Evolutionary conservation across 208 protist species (phyloP).

Genomic region (Leishmania lainsoni): DNA sequence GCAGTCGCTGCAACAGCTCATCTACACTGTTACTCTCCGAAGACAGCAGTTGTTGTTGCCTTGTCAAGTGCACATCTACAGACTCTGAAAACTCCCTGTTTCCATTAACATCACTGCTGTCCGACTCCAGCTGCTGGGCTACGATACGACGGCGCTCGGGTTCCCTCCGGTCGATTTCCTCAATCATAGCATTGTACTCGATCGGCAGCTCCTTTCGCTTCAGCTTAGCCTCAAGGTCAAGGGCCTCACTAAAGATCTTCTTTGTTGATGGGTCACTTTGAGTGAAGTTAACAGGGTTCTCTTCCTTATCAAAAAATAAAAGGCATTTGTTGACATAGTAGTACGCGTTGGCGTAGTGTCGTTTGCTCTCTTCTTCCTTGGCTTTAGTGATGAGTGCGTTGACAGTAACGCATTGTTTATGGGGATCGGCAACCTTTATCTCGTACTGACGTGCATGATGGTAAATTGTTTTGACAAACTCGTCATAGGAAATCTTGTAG

Average conservation of each 20-base stretch:
- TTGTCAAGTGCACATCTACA: conserved; percentile 14
- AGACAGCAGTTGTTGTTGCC: conserved; percentile 32
- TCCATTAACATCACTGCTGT: not conserved
- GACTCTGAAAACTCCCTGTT: not conserved
- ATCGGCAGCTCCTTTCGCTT: conserved; percentile 26
- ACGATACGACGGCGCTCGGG: conserved; percentile 38
- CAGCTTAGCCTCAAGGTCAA: conserved; percentile 36
- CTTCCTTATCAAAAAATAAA: conserved; percentile 49
- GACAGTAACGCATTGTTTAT: conserved; percentile 31
- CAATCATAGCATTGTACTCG: conserved; percentile 38
- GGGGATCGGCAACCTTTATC: conserved; percentile 14
- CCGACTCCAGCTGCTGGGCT: conserved; percentile 37
- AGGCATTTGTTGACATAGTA: conserved; percentile 54
- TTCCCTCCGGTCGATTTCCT: conserved; percentile 39
- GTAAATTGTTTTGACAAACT: conserved; percentile 61
- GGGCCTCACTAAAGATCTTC: conserved; percentile 23
- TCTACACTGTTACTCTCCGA: conserved; percentile 24
- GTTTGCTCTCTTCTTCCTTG: conserved; percentile 13
- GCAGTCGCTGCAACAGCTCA: conserved; percentile 20
- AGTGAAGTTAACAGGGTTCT: conserved; percentile 28
- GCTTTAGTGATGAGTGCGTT: conserved; percentile 24
- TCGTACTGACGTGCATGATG: conserved; percentile 45
- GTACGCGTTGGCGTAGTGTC: conserved; percentile 48
- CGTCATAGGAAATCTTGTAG: conserved; percentile 47
- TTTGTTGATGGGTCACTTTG: conserved; percentile 14